phyloP scores from a whole-genome alignment of 2,329 filamentous ascomycete genomes.

The Beauveria caledonica region DNA sequence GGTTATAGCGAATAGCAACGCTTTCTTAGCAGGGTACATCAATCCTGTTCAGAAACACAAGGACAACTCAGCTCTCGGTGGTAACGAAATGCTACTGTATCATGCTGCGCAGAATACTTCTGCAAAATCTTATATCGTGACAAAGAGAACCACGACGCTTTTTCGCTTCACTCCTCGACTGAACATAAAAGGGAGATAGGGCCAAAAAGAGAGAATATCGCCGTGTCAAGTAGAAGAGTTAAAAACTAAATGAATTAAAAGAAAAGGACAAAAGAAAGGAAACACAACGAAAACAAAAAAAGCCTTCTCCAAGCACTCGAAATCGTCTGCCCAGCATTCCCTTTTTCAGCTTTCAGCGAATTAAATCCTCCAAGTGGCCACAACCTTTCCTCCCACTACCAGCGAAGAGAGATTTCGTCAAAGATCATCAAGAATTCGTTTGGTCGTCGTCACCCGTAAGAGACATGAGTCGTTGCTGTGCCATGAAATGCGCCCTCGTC shows the following conservation, averaged over 20 bases:
- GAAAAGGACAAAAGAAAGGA: neutral
- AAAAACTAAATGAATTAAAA: neutral
- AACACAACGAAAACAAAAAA: neutral
- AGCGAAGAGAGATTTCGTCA: neutral
- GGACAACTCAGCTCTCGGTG: too few relatives aligned
- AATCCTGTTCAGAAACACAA: too few relatives aligned
- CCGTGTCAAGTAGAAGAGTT: too few relatives aligned
- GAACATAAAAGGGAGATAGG: neutral
- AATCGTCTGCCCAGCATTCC: neutral
- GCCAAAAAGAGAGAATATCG: neutral
- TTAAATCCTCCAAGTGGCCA: neutral
- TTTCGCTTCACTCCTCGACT: neutral
- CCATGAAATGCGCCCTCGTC: neutral
- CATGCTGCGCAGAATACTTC: too few relatives aligned
- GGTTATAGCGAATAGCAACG: too few relatives aligned
- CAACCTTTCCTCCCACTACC: neutral
- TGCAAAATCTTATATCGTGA: too few relatives aligned
- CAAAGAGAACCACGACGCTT: neutral
- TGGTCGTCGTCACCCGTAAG: neutral
- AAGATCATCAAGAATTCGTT: neutral
- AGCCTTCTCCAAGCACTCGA: neutral
- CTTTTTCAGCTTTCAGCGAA: neutral
- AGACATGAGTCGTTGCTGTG: neutral
- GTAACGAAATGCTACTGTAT: too few relatives aligned
- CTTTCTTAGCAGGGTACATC: too few relatives aligned